Percentiles rank a stretch among this genome's conserved stretches.
phyloP scores from a whole-genome alignment of 495 filamentous ascomycete genomes.

The Penicillium soppii region DNA sequence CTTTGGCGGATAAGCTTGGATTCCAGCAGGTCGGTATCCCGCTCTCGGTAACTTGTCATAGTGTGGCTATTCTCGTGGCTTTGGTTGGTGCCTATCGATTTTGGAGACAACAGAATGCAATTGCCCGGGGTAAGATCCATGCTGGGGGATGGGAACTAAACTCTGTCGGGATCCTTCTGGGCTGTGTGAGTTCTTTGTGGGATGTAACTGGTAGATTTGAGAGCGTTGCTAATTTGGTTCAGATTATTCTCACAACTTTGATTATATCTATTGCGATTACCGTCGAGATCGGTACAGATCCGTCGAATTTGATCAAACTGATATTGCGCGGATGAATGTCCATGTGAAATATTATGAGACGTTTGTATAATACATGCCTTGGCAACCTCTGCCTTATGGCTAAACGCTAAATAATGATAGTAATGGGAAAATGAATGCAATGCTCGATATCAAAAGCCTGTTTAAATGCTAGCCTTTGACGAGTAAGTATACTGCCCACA shows the following conservation, averaged over 20 bases:
- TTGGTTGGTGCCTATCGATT: slow-evolving; percentile 62
- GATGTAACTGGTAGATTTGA: not conserved
- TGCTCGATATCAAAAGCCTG: no score
- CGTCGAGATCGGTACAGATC: slow-evolving; percentile 18
- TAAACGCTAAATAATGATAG: not conserved
- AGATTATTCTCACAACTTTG: slow-evolving; percentile 30
- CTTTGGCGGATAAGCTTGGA: slow-evolving; percentile 38
- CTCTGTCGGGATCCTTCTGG: slow-evolving; percentile 47
- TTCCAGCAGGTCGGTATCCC: slow-evolving; percentile 67
- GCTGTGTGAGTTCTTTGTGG: slow-evolving; percentile 42
- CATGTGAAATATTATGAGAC: no score
- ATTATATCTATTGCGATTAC: slow-evolving; percentile 30
- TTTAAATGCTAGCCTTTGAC: no score
- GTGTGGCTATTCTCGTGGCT: slow-evolving; percentile 56
- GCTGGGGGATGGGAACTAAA: slow-evolving; percentile 68
- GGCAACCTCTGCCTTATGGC: not conserved
- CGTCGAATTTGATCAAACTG: slow-evolving; percentile 7
- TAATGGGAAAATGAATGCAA: no score
- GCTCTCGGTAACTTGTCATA: slow-evolving; percentile 57
- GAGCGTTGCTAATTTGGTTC: not conserved
- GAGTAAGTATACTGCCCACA: no score
- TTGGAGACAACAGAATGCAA: slow-evolving; percentile 68
- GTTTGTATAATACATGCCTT: not conserved
- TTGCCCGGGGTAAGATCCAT: slow-evolving; percentile 62
- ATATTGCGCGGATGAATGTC: not conserved